Evolutionary conservation across 176 grass and related monocot species (phyloP), one percentile per base, ranked within the genome.

Genomic region (Rhipidocladum racemiflorum): DNA sequence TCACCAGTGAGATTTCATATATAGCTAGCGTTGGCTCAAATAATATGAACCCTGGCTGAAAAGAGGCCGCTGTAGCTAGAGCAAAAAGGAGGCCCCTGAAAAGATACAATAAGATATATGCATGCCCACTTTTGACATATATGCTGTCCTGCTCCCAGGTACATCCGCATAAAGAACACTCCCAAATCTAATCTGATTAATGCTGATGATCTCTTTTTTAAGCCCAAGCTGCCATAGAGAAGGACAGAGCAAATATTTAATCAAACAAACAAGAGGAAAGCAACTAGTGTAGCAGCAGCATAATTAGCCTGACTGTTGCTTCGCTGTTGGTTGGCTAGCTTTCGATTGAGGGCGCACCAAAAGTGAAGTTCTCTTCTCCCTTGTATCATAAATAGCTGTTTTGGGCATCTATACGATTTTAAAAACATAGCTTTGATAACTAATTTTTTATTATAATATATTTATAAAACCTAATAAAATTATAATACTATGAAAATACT

Each of bases 141-240:
- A 34, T 34, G 63, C 48, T 40, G 18, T 61, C 42, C 42, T 75
- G 68, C 51, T 48, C 76, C 65, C 28, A 43, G 51, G 64, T 73
- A 46, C 74, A 84, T 46, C 21, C 60, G 59, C 36, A 39, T 8
- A 79, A 14, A 46, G 49, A 70, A 46, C 10, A 55, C 43, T 65
- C 39, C 72, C 53, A 75, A 48, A 75, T 80, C 57, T 67, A 76
- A 61, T 45, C 65, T 44, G 35, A 36, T 36, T 36, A 21, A 65
- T 5, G 14, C 44, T 42, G 23, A 40, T 39, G 40, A 48, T 18
- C 20, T 36, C 61, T 42, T 61, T 25, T 61, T 25, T 1, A 64
- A 40, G 29, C 50, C 70, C 39, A 68, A 46, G 15, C 36, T 32
- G 28, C 17, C 43, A 53, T 28, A 10, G 40, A 64, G 18, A 79